Percentiles rank a stretch among this genome's conserved stretches.
phyloP scores from a whole-genome alignment of 352 stramenopile genomes.

The Globisporangium solare region DNA sequence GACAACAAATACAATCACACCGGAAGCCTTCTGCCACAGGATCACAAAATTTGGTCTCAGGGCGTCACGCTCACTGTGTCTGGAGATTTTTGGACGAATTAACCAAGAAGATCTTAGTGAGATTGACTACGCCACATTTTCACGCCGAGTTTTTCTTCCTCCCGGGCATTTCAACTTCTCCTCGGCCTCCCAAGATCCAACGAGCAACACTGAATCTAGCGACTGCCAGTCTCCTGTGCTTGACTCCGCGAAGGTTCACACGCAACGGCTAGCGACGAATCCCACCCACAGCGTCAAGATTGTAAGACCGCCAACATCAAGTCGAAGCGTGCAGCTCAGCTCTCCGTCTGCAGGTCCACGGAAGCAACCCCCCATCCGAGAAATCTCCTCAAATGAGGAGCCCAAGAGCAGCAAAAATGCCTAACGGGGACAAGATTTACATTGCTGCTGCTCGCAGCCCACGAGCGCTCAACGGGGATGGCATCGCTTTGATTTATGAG shows the following conservation, averaged over 20 bases:
- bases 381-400: not conserved
- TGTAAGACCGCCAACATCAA: not conserved
- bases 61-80: constrained; percentile 34
- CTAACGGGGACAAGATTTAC: not conserved
- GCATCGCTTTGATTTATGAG: constrained; percentile 37
- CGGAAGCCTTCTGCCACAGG: constrained; percentile 61
- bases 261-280: not conserved
- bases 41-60: constrained; percentile 53
- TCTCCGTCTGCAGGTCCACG: constrained; percentile 5
- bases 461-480: constrained; percentile 13
- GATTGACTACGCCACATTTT: constrained; percentile 61
- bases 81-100: constrained; percentile 53
- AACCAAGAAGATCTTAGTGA: constrained; percentile 64
- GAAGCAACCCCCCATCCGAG: not conserved
- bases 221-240: not conserved
- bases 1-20: constrained; percentile 65
- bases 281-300: not conserved
- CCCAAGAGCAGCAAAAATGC: not conserved
- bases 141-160: constrained; percentile 50
- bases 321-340: not conserved
- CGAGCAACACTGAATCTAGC: not conserved
- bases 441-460: constrained; percentile 4
- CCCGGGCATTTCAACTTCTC: constrained; percentile 28
- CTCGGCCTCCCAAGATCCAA: not conserved
- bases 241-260: not conserved